Base-by-base conservation (phyloP, 192 early-diverging fungal species). In the Rhizoclosmatium sp. region DNA sequence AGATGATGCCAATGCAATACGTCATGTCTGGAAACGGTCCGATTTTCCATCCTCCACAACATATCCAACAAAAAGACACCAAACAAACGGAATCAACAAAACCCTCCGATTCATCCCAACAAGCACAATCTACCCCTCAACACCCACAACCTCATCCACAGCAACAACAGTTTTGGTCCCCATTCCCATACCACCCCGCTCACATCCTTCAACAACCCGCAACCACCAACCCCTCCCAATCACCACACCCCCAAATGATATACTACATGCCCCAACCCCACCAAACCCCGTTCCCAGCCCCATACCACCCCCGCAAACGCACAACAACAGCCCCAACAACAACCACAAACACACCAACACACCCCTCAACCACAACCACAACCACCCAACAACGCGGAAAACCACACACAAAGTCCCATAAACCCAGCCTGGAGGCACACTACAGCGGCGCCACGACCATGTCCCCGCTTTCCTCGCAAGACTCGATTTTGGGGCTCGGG, bases 401-500 rank as follows among this genome's bases (percentile, higher is more conserved):
- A 65, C 21, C 62, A 19, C 16, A 65, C 40, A 12, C 40, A 65
- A 19, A 31, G n/a, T 12, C 21, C 62, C 62, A 19, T 12, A 2
- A 19, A 65, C 2, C 21, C 62, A 31, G 31, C 31, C 31, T 31
- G 31, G 31, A 31, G 31, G 31, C 31, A 31, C 31, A 31, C 31
- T 31, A 31, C 31, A 31, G 31, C 31, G 31, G 31, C 31, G 31
- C 31, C 31, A 31, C 31, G 31, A 31, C 31, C 31, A 31, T 31
- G 31, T 31, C 31, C 31, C 31, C 31, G 31, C 31, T 31, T 31
- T 31, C 31, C 62, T 4, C 40, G 62, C 39, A 19, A 3, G 19
- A 65, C 16, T 39, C 62, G 62, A 46, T 69, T 2, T 31, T 69
- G 2, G 67, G 67, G 31, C 67, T 69, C 44, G 67, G 67, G 12